Base-by-base conservation (phyloP, 768 basidiomycete species). In the Clitopilus hobsonii region DNA sequence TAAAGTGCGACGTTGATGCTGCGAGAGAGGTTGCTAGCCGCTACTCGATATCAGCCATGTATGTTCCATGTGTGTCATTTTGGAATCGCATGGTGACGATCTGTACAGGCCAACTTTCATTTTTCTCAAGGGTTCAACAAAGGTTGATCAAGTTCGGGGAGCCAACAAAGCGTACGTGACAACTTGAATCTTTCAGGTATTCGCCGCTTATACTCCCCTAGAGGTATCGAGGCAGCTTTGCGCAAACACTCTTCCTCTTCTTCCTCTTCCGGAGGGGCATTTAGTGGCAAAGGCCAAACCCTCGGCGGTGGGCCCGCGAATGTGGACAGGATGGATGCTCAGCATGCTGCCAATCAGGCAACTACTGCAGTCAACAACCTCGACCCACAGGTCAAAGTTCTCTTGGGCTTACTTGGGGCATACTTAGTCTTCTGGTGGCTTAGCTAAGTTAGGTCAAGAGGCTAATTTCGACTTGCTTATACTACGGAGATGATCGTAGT, bases 1-100 rank as follows among this genome's bases (percentile, higher is more conserved):
- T 93, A 63, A 94, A 94, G 66, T 88, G 86, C 60, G 89, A 91
- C 62, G 84, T 91, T 16, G 90, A 92, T 60, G 80, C 78, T 49
- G 84, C 83, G 18, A 68, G 61, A 59, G 91, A 91, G 38, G 85
- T 94, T 24, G 84, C 91, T 6, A 63, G 72, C 26, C 50, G 70
- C 38, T 90, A 91, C 65, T 69, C 69, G 3, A 77, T 94, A 56
- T 71, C 82, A 23, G 90, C 90, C 0, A 94, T 94, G 91, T 89
- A 59, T 61, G 82, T 63, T 13, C 24, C 29, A 25, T 54, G 59
- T 11, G 18, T 13, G 5, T n/a, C 28, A 18, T 16, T 10, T 6
- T 8, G 5, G 13, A 22, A 24, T 30, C 8, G 18, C 38, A 16
- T 51, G 16, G 10, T 51, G 26, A 28, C 25, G 1, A 36, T 16